phyloP scores from a whole-genome alignment of 768 basidiomycete species.

The Lactarius sp. region DNA sequence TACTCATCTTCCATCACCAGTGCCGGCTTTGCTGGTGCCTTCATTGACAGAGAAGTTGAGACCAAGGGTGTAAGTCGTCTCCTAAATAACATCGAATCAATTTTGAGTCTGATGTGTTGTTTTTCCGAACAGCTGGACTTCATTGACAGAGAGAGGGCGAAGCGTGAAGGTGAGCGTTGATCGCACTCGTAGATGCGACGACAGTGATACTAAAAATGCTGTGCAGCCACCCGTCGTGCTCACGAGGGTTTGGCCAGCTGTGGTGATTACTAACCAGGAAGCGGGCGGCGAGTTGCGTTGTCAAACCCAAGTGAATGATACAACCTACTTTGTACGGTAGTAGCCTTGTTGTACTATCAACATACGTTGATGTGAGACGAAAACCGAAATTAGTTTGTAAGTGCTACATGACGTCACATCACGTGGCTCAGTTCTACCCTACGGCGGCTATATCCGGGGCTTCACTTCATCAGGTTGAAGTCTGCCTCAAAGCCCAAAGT shows the following conservation, averaged over 20 bases:
- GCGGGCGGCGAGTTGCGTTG: too few species aligned
- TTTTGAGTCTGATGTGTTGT: not conserved
- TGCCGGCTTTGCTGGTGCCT: slow-evolving; percentile 49
- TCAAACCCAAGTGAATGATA: too few species aligned
- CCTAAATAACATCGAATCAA: not conserved
- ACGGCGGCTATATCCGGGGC: too few species aligned
- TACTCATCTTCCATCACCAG: slow-evolving; percentile 28
- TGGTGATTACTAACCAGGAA: not conserved
- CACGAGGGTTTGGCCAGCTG: not conserved
- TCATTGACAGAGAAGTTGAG: slow-evolving; percentile 50
- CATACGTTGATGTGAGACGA: too few species aligned
- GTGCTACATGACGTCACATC: too few species aligned
- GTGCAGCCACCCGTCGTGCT: not conserved
- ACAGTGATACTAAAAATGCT: not conserved
- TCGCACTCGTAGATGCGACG: not conserved
- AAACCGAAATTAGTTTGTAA: too few species aligned
- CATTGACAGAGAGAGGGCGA: not conserved
- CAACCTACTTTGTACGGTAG: too few species aligned
- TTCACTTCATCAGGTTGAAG: too few species aligned
- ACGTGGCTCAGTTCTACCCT: too few species aligned
- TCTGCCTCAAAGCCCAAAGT: too few species aligned
- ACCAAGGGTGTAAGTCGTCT: slow-evolving; percentile 45
- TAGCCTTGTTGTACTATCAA: too few species aligned
- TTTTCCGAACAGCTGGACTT: not conserved
- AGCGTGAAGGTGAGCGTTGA: not conserved